Base-by-base conservation (phyloP, 257 asterid genomes). In the Coffea eugenioides region DNA sequence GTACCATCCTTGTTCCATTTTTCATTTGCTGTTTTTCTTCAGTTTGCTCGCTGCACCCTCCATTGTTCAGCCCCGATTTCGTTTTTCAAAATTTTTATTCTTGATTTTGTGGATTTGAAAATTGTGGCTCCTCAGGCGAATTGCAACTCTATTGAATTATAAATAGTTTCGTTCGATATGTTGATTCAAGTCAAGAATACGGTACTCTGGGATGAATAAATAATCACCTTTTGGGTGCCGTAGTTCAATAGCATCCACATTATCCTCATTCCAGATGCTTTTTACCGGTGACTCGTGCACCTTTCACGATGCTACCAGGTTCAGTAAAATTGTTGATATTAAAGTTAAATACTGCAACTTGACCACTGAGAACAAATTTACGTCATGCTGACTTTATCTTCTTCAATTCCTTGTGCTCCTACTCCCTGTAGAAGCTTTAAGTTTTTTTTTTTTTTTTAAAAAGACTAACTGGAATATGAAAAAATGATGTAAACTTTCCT, bases 1-100 rank as follows among this genome's bases (percentile, higher is more conserved):
- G 94, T 87, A 64, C 5, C 31, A 46, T 76, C 14, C 43, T 65
- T 49, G 13, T 66, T 46, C 18, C 21, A 31, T 48, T 20, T 10
- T 45, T 43, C 27, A n/a, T 39, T 66, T 18, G 49, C 36, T 14
- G 70, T 25, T 78, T n/a, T 14, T 0, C 4, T 48, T n/a, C 5
- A 54, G 21, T 11, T 71, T 46, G n/a, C 15, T 71, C 39, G 0
- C 49, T 69, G 65, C 48, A 34, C 23, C 41, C 54, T 68, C 56
- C 4, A 45, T 0, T 56, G 5, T 56, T 51, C 64, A 20, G 46
- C 27, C 41, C 67, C 14, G 48, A 2, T 64, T 49, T 2, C 6
- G 51, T 21, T 43, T 6, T 15, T 27, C 46, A 7, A 21, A 21
- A 76, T 68, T 34, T 68, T 12, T 39, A 56, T 74, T 11, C 65